Evolutionary conservation across 768 basidiomycete genomes (phyloP), one percentile per base, ranked within the genome.

Genomic region (Hypholoma fasciculare): DNA sequence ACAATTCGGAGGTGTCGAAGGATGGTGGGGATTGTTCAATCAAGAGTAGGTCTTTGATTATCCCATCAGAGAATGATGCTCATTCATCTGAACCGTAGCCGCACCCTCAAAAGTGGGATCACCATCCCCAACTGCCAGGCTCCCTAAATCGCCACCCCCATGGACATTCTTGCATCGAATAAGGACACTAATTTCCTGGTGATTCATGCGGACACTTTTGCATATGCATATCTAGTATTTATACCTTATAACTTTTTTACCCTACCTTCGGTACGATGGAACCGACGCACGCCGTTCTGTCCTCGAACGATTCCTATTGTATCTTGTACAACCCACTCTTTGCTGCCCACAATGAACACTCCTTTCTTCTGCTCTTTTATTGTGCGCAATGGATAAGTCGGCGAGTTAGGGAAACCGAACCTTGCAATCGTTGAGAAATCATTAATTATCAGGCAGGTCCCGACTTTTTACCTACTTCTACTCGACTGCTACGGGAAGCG

Each of bases 1-100:
- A 1, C 67, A 80, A 67, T 96, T 83, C 63, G 94, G 93, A 62
- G 94, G 94, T 60, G 93, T 95, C 43, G 94, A 81, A 69, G 79
- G 78, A 14, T 79, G 78, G 78, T 81, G 79, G 79, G 79, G 79
- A 56, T 58, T 81, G 26, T 78, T 81, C 67, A 73, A 75, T 58
- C 62, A 72, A 59, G 71, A 79, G 78, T 77, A 67, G 57, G 71
- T 68, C 40, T 48, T 23, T 9, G 12, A 30, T 39, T n/a, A 46
- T 34, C 16, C 16, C 26, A 11, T 20, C 30, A 26, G 13, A 27
- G 9, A 42, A 37, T 49, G 30, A 55, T 54, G 54, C 48, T 17
- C 12, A 26, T 51, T 13, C 30, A 17, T 23, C 9, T 46, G 19
- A 30, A 27, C 54, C 52, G 11, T 43, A 92, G 89, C 72, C 84